Percentiles rank a stretch among this genome's conserved stretches.
phyloP scores from a whole-genome alignment of 2,329 filamentous ascomycete genomes.

The Torrubiella hemipterigena region DNA sequence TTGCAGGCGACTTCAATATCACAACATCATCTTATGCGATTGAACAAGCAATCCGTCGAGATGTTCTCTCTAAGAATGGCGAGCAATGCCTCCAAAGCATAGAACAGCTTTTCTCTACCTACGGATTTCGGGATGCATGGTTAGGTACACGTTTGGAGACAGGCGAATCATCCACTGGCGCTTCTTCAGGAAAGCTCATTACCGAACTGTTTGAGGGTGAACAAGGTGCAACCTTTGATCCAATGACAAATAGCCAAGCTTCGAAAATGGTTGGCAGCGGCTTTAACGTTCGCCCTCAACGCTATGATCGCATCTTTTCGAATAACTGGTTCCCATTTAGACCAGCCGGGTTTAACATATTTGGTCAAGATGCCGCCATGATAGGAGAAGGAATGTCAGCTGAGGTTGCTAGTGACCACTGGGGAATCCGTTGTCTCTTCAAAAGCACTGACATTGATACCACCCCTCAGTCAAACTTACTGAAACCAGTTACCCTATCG shows the following conservation, averaged over 20 bases:
- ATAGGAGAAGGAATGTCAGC: not conserved
- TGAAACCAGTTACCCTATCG: constrained; percentile 16
- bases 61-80: constrained; percentile 39
- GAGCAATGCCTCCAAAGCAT: constrained; percentile 29
- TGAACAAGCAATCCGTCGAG: constrained; percentile 35
- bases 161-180: constrained; percentile 23
- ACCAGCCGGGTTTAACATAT: constrained; percentile 39
- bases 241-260: constrained; percentile 42
- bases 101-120: constrained; percentile 30
- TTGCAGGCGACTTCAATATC: constrained; percentile 56
- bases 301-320: constrained; percentile 53
- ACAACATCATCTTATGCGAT: constrained; percentile 46
- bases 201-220: constrained; percentile 41
- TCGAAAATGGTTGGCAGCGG: constrained; percentile 33
- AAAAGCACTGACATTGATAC: not conserved
- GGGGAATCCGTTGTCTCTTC: constrained; percentile 38
- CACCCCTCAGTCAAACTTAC: constrained; percentile 2
- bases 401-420: constrained; percentile 41
- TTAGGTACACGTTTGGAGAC: constrained; percentile 28
- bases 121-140: constrained; percentile 42
- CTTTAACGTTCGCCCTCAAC: constrained; percentile 43
- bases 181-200: constrained; percentile 12
- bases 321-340: constrained; percentile 24
- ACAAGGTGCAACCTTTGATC: constrained; percentile 54
- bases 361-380: constrained; percentile 26